Conservation (phyloP, 805 yeast species). For the Candida boleticola region DNA sequence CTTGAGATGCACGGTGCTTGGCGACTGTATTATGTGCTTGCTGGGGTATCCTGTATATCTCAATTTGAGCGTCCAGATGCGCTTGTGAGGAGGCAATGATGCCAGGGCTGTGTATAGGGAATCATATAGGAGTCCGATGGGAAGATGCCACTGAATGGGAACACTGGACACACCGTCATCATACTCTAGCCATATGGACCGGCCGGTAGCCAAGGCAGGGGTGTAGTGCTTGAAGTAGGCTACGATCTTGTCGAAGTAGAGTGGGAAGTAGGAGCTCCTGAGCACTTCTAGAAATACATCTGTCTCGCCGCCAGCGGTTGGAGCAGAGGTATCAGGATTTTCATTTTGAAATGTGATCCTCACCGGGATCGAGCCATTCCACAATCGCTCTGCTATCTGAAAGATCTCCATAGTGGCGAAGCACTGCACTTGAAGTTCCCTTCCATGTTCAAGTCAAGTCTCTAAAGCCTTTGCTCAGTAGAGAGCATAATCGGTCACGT, state of each 20-base stretch:
- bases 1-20: conserved; percentile 28
- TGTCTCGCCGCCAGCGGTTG: conserved; percentile 12
- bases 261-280: conserved; percentile 55
- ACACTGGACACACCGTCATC: conserved; percentile 38
- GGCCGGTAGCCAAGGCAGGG: conserved; percentile 4
- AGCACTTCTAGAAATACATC: conserved; percentile 20
- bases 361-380: conserved; percentile 56
- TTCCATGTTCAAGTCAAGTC: too few species aligned
- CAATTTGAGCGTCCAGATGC: conserved; percentile 45
- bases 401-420: too few species aligned
- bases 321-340: too few species aligned
- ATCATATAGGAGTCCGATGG: conserved; percentile 69
- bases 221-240: conserved; percentile 33
- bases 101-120: conserved; percentile 23
- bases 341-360: conserved; percentile 29
- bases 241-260: conserved; percentile 35
- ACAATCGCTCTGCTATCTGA: too few species aligned
- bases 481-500: too few species aligned
- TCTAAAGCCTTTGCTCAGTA: too few species aligned
- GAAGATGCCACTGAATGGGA: conserved; percentile 76
- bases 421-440: too few species aligned
- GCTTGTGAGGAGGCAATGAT: conserved; percentile 26
- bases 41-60: conserved; percentile 23
- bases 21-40: conserved; percentile 30
- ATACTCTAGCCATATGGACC: conserved; percentile 62